A percentile compares a stretch with the other conserved stretches of the same genome.
phyloP scores from a whole-genome alignment of 345 rosid species.

The Linum usitatissimum region DNA sequence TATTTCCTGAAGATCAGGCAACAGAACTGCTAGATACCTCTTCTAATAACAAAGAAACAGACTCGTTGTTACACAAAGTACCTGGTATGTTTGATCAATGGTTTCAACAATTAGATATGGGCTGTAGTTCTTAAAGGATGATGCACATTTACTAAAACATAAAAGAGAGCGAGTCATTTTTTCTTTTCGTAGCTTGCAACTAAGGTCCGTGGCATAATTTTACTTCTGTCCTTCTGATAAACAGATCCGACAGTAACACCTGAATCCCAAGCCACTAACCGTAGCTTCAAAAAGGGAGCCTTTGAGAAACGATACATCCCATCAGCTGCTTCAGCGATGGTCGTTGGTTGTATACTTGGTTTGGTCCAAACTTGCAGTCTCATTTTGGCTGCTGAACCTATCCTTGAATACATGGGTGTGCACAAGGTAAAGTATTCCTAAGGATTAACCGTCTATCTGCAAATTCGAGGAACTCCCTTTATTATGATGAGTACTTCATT shows the following conservation, averaged over 20 bases:
- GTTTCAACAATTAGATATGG: neutral
- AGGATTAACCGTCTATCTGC: neutral
- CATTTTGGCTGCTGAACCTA: conserved; percentile 12
- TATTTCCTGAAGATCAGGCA: conserved; percentile 3
- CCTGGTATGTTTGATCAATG: conserved; percentile 1
- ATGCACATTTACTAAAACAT: no score
- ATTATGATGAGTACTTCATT: no score
- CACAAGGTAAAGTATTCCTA: conserved; percentile 12
- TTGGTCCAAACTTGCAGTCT: conserved; percentile 16
- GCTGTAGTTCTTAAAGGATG: neutral
- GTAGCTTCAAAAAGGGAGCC: neutral
- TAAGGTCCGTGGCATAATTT: neutral
- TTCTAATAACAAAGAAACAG: conserved; percentile 11
- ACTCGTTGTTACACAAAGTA: conserved; percentile 14
- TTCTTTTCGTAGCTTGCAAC: neutral
- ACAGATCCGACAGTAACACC: conserved; percentile 15
- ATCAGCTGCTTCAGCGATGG: conserved; percentile 27
- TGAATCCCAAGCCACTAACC: conserved; percentile 10
- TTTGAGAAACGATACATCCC: conserved; percentile 20
- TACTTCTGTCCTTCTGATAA: neutral
- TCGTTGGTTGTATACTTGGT: conserved; percentile 22
- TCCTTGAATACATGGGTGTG: conserved; percentile 21
- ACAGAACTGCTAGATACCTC: conserved; percentile 13
- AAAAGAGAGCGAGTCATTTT: neutral
- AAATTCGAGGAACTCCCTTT: neutral